Conservation (phyloP, 345 rosid genomes). For the Acer saccharum region DNA sequence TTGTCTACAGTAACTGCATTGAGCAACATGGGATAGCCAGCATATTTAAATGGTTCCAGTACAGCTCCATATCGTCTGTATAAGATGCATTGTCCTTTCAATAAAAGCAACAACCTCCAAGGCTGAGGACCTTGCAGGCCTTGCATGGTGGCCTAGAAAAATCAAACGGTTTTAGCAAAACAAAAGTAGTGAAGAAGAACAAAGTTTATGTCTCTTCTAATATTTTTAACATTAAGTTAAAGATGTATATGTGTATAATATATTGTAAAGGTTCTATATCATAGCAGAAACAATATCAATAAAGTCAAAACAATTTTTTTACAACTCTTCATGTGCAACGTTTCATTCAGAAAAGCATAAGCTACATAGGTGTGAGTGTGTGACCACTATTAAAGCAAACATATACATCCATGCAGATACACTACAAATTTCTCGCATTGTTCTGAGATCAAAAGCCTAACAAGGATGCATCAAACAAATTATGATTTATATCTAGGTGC, state of each 20-base stretch:
- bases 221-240: background rate
- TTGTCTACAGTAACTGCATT: conserved; percentile 87
- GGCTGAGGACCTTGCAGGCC: conserved; percentile 99
- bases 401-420: background rate
- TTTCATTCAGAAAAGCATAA: background rate
- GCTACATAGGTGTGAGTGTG: background rate
- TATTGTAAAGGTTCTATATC: background rate
- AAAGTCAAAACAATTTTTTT: background rate
- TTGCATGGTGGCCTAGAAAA: conserved; percentile 95
- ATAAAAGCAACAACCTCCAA: conserved; percentile 93
- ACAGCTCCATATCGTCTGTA: conserved; percentile 84
- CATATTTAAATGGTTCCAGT: conserved; percentile 96
- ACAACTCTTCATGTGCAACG: background rate
- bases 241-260: background rate
- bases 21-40: conserved; percentile 98
- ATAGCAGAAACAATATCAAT: background rate
- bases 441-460: background rate
- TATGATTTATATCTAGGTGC: background rate
- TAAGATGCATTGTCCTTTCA: conserved; percentile 96
- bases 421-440: background rate
- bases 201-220: conserved; percentile 11
- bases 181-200: background rate
- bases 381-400: background rate
- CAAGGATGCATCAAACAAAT: conserved; percentile 1
- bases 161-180: conserved; percentile 8